Evolutionary conservation across 768 basidiomycete genomes (phyloP), one percentile per base, ranked within the genome.

Genomic region (Calocybe indica): DNA sequence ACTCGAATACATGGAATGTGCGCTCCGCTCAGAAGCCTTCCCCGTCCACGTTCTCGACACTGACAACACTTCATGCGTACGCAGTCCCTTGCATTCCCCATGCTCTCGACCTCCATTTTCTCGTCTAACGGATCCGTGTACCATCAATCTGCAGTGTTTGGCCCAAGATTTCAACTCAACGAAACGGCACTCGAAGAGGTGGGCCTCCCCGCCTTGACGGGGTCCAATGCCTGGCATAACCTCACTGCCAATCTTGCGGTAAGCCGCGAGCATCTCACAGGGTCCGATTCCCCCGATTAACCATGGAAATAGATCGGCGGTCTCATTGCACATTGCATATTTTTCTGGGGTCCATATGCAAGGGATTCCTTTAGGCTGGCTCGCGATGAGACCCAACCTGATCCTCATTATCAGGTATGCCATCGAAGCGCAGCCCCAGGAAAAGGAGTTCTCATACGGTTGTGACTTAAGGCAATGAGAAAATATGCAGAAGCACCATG

Each of bases 1-100:
- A 82, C 52, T 71, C 74, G n/a, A 77, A 85, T 55, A 63, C 69
- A 5, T 85, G 81, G 80, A 73, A 75, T 52, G 81, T 77, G 15
- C 33, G 30, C n/a, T 5, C 22, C 13, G 13, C 12, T 39, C 22
- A 28, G 14, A 31, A 15, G 12, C 38, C 14, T 22, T 37, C 5
- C n/a, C 5, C 2, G 34, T 13, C 53, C 13, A 48, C 15, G 30
- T 46, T 30, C n/a, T 36, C 13, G 22, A 4, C 22, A 4, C 22
- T 22, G 22, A 22, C 22, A 22, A 22, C 22, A 22, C 1, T 22
- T 22, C 22, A 22, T 22, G 22, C 22, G 4, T 22, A 4, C 22
- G 28, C 47, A 81, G 79, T 76, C 79, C 2, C 62, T 70, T 48
- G 57, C 60, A 1, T 79, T 79, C 55, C 82, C 80, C 0, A 79